These are phyloP conservation scores for Mixia osmundae DNA, from an alignment of 1,284 basidiomycete genomes.

Conservation along the genomic window DNA sequence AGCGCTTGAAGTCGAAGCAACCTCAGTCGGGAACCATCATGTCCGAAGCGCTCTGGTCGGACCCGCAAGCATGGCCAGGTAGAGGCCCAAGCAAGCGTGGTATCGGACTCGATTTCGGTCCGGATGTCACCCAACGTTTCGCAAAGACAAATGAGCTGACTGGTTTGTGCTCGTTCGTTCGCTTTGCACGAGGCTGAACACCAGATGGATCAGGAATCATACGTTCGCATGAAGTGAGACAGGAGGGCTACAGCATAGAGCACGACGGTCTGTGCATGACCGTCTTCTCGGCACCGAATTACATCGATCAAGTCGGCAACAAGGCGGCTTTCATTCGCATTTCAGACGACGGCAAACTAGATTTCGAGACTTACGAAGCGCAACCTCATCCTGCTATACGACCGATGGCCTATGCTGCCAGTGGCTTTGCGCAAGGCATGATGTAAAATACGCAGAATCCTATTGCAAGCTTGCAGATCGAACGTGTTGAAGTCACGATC, in stretches of 20 bases:
- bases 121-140: slow-evolving; percentile 31
- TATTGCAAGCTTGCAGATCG: no score
- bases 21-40: slow-evolving; percentile 89
- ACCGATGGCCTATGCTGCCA: slow-evolving; percentile 19
- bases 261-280: slow-evolving; percentile 74
- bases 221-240: slow-evolving; percentile 90
- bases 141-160: slow-evolving; percentile 16
- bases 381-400: slow-evolving; percentile 16
- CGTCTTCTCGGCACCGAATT: slow-evolving; percentile 26
- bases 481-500: no score
- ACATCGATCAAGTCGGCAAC: slow-evolving; percentile 20
- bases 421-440: no score
- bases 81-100: slow-evolving; percentile 92
- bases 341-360: slow-evolving; percentile 16
- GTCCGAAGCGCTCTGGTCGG: slow-evolving; percentile 58
- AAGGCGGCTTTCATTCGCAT: slow-evolving; percentile 18
- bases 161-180: slow-evolving; percentile 3
- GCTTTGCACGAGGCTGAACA: slow-evolving; percentile 23
- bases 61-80: slow-evolving; percentile 74
- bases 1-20: slow-evolving; percentile 54
- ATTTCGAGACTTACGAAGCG: slow-evolving; percentile 16
- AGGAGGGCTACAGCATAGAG: slow-evolving; percentile 63
- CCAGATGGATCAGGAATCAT: slow-evolving; percentile 60
- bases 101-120: slow-evolving; percentile 86
- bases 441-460: no score